phyloP scores from a whole-genome alignment of 2,329 filamentous ascomycete genomes.

The Alternaria atra region DNA sequence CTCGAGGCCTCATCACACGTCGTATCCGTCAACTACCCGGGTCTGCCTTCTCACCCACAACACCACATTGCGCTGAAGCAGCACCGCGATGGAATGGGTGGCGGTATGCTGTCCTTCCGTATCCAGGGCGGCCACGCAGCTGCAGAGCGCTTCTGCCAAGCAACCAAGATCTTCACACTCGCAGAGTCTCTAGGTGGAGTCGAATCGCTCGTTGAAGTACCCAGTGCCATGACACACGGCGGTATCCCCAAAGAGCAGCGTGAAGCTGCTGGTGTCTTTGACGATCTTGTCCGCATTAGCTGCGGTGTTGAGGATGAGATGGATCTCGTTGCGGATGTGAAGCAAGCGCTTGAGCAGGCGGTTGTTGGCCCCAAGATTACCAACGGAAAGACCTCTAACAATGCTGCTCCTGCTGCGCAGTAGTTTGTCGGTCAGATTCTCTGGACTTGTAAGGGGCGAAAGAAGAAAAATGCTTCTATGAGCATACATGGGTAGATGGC shows the following conservation, averaged over 20 bases:
- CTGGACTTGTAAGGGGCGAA: neutral
- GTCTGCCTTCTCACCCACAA: constrained; percentile 86
- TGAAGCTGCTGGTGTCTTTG: constrained; percentile 91
- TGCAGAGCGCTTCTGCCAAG: constrained; percentile 90
- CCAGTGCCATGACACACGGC: constrained; percentile 95
- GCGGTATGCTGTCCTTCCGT: constrained; percentile 97
- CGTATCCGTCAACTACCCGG: constrained; percentile 93
- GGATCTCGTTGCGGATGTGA: constrained; percentile 82
- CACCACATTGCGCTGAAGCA: constrained; percentile 85
- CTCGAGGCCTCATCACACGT: constrained; percentile 84
- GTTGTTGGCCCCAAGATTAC: constrained; percentile 61
- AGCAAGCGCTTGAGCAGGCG: constrained; percentile 82
- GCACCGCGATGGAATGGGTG: constrained; percentile 92
- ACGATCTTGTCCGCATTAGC: constrained; percentile 91
- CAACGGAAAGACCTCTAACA: constrained; percentile 19
- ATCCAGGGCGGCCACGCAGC: constrained; percentile 86
- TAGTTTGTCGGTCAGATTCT: neutral
- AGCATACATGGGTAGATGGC: constrained; percentile 4
- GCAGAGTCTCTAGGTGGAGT: constrained; percentile 93
- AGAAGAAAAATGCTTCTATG: neutral
- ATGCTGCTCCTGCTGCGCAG: neutral
- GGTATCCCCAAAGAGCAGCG: constrained; percentile 91
- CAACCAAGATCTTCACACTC: constrained; percentile 88
- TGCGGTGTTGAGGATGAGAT: constrained; percentile 92
- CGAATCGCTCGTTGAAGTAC: constrained; percentile 90